A percentile compares a stretch with the other conserved stretches of the same genome.
Conservation (phyloP, 2,329 filamentous ascomycete genomes). For the Alternaria triticina region DNA sequence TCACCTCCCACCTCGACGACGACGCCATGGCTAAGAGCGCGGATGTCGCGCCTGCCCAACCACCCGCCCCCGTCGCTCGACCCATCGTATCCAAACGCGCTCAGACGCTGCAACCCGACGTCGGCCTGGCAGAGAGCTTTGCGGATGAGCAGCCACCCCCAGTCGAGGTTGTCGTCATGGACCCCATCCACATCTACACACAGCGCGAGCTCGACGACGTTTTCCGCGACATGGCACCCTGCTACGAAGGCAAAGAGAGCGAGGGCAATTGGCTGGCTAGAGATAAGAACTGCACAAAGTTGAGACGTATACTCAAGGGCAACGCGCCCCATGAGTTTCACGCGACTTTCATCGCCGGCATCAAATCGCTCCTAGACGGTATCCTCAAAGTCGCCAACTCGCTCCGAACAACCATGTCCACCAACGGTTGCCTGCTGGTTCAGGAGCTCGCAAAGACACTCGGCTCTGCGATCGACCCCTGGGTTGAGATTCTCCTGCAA, state of each 20-base stretch:
- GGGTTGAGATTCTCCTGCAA: conserved; percentile 90
- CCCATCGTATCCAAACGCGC: conserved; percentile 42
- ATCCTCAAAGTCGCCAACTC: conserved; percentile 86
- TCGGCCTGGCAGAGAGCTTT: conserved; percentile 53
- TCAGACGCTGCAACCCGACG: conserved; percentile 48
- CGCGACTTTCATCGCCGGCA: conserved; percentile 70
- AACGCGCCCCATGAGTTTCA: conserved; percentile 82
- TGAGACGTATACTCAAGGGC: conserved; percentile 80
- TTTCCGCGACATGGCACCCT: conserved; percentile 78
- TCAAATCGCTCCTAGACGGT: conserved; percentile 81
- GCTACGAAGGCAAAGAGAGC: conserved; percentile 86
- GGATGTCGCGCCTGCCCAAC: conserved; percentile 27
- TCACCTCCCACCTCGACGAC: conserved; percentile 77
- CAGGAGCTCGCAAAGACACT: conserved; percentile 82
- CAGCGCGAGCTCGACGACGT: conserved; percentile 87
- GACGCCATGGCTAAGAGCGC: conserved; percentile 57
- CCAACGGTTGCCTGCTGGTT: conserved; percentile 81
- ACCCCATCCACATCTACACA: conserved; percentile 84
- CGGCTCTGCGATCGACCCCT: conserved; percentile 80
- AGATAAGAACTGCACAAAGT: conserved; percentile 78
- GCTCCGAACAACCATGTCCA: conserved; percentile 86
- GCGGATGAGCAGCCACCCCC: conserved; percentile 66
- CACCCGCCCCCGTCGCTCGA: conserved; percentile 31
- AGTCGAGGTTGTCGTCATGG: conserved; percentile 70
- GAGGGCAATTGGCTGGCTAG: conserved; percentile 91